Evolutionary conservation across 2,329 filamentous ascomycete genomes (phyloP).

Genomic region (Seiridium cupressi): DNA sequence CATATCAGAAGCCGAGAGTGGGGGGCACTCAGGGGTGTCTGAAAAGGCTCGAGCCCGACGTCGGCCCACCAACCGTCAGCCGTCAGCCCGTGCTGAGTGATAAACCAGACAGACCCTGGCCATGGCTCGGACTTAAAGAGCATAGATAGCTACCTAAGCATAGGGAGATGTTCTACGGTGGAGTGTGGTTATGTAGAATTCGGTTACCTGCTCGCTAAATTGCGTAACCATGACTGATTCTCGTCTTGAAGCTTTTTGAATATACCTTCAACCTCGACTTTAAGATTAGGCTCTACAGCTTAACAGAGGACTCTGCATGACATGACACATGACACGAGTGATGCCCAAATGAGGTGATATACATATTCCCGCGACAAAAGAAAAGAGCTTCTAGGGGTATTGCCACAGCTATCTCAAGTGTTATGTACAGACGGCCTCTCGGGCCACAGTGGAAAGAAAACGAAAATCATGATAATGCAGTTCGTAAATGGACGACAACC

Average conservation of each 20-base stretch:
- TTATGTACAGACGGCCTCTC: neutral
- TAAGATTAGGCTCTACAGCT: too few relatives aligned
- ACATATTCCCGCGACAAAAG: neutral
- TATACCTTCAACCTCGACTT: too few relatives aligned
- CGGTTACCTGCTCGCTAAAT: conserved; percentile 3
- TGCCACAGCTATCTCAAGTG: neutral
- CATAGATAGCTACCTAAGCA: too few relatives aligned
- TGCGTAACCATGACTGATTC: neutral
- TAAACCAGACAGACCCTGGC: too few relatives aligned
- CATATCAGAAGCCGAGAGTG: neutral
- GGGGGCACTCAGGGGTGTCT: neutral
- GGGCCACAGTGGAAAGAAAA: neutral
- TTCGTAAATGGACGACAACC: neutral
- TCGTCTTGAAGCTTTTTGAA: neutral
- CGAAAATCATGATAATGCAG: neutral
- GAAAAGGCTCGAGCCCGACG: neutral
- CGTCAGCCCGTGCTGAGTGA: neutral
- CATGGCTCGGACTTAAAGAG: too few relatives aligned
- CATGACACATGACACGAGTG: too few relatives aligned
- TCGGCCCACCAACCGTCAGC: neutral
- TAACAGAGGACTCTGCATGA: too few relatives aligned
- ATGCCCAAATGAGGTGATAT: too few relatives aligned
- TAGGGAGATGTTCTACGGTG: too few relatives aligned
- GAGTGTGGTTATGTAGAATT: neutral
- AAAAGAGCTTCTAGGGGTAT: neutral